Evolutionary conservation across 1,139 yeast genomes (phyloP).

Genomic region (Taphrina wiesneri): DNA sequence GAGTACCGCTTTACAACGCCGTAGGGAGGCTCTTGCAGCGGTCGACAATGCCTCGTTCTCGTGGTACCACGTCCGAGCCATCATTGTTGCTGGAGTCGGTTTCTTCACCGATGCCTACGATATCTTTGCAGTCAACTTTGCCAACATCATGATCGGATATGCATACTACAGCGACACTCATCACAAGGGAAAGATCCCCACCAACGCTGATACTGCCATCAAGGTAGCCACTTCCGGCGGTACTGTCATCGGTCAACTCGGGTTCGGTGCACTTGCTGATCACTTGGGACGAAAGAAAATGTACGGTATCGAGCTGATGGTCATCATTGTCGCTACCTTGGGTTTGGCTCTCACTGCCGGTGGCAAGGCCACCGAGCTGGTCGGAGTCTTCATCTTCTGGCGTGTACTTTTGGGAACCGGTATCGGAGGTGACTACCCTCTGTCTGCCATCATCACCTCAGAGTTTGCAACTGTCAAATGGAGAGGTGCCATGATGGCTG

Average conservation of each 20-base stretch:
- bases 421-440: conserved; percentile 99
- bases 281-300: conserved; percentile 78
- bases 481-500: conserved; percentile 97
- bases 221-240: conserved; percentile 91
- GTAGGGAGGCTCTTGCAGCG: conserved; percentile 83
- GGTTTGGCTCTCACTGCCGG: conserved; percentile 67
- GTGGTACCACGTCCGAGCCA: conserved; percentile 86
- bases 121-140: conserved; percentile 48
- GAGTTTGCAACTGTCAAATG: conserved; percentile 88
- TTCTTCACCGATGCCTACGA: conserved; percentile 91
- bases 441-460: conserved; percentile 87
- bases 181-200: conserved; percentile 55
- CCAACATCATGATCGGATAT: conserved; percentile 45
- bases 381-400: conserved; percentile 70
- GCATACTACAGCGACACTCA: conserved; percentile 52
- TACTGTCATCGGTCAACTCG: conserved; percentile 83
- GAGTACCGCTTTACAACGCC: conserved; percentile 47
- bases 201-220: conserved; percentile 68
- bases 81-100: conserved; percentile 90
- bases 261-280: conserved; percentile 80
- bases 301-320: conserved; percentile 79
- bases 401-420: conserved; percentile 91
- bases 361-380: conserved; percentile 69
- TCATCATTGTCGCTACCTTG: conserved; percentile 75
- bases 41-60: conserved; percentile 83